Conservation (phyloP, 2,329 filamentous ascomycete species). For the Penicillium sp. region DNA sequence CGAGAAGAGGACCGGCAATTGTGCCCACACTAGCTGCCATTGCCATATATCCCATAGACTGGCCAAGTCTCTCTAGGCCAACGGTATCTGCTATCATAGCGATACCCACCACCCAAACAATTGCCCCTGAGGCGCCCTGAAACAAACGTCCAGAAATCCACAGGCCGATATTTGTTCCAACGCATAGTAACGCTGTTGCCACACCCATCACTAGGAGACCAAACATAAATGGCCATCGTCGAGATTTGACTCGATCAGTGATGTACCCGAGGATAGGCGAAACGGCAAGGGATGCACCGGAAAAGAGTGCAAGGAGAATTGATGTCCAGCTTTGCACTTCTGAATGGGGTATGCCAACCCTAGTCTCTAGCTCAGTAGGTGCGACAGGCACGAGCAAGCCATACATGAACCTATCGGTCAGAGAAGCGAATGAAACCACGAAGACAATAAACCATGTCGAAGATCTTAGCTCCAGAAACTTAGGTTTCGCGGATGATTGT, state of each 20-base stretch:
- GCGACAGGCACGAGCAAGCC: no score
- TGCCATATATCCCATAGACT: constrained; percentile 58
- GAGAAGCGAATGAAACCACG: no score
- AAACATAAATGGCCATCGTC: background rate
- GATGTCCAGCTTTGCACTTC: no score
- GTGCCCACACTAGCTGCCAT: constrained; percentile 62
- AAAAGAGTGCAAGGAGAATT: no score
- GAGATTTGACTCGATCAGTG: constrained; percentile 10
- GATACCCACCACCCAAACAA: constrained; percentile 48
- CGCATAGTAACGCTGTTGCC: background rate
- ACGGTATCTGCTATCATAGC: constrained; percentile 64
- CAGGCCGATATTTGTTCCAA: background rate
- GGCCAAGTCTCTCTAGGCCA: constrained; percentile 59
- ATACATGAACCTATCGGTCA: no score
- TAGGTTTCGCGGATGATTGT: no score
- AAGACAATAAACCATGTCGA: no score
- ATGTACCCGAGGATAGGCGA: constrained; percentile 24
- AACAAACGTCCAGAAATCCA: constrained; percentile 57
- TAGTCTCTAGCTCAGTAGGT: no score
- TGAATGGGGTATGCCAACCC: no score
- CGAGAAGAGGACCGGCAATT: constrained; percentile 60
- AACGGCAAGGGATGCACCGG: constrained; percentile 18
- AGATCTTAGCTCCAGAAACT: no score
- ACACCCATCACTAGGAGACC: background rate
- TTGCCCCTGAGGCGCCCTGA: constrained; percentile 60